These are phyloP conservation scores for Escovopsis sp. DNA, from an alignment of 2,329 filamentous ascomycete species.

Conservation along the genomic window DNA sequence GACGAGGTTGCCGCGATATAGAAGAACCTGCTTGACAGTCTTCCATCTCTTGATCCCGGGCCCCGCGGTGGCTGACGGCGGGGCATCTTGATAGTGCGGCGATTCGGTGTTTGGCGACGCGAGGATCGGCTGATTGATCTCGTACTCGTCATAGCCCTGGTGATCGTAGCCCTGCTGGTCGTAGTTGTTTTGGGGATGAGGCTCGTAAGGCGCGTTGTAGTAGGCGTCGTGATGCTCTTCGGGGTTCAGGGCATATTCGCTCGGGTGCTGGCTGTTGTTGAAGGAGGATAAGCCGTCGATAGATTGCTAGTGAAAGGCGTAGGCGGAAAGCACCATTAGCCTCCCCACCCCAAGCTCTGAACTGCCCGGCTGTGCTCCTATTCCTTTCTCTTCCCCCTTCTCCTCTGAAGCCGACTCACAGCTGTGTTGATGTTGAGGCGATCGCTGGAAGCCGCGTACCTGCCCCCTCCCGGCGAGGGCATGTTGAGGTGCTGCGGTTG, in stretches of 20 bases:
- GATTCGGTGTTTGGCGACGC: constrained; percentile 37
- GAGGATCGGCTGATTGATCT: constrained; percentile 65
- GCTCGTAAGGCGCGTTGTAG: constrained; percentile 70
- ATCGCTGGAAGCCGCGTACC: constrained; percentile 51
- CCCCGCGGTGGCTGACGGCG: constrained; percentile 9
- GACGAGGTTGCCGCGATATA: constrained; percentile 93
- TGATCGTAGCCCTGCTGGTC: constrained; percentile 23
- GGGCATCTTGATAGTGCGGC: constrained; percentile 7
- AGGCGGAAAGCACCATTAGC: too few relatives aligned
- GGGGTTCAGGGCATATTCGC: constrained; percentile 63
- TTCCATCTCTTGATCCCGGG: constrained; percentile 73
- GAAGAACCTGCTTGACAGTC: constrained; percentile 94
- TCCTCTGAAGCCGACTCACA: constrained; percentile 33
- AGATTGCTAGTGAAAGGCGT: constrained; percentile 32
- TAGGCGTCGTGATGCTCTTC: constrained; percentile 80
- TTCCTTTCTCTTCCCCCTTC: not conserved
- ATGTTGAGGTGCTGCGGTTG: constrained; percentile 18
- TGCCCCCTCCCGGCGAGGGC: constrained; percentile 13
- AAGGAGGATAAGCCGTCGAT: constrained; percentile 34
- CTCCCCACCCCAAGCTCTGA: too few relatives aligned
- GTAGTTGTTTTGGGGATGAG: constrained; percentile 30
- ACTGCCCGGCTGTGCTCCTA: not conserved
- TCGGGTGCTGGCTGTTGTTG: constrained; percentile 30
- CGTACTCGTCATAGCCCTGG: constrained; percentile 45
- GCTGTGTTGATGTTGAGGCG: constrained; percentile 71